Conservation (phyloP, 345 rosid species). For the Boechera stricta region DNA sequence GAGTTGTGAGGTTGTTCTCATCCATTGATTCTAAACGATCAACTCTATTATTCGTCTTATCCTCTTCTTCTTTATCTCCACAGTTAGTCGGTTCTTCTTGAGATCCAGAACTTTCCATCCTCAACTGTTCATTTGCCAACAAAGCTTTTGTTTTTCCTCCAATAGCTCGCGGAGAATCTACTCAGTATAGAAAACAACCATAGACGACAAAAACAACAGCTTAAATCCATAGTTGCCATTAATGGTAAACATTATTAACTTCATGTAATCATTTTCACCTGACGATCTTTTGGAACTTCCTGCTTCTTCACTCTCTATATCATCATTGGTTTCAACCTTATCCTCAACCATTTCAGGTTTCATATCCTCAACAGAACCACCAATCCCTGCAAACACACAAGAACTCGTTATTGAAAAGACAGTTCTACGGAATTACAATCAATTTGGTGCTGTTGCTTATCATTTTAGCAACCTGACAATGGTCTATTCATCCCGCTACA, state of each 20-base stretch:
- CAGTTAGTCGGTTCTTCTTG: slow-evolving; percentile 35
- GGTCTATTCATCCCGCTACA: slow-evolving; percentile 44
- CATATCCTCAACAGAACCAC: slow-evolving; percentile 38
- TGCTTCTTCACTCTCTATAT: slow-evolving; percentile 30
- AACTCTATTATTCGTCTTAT: slow-evolving; percentile 19
- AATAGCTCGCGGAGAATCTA: slow-evolving; percentile 46
- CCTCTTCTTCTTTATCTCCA: slow-evolving; percentile 42
- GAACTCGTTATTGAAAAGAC: not conserved
- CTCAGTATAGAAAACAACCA: slow-evolving; percentile 8
- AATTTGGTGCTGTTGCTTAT: not conserved
- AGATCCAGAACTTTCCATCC: slow-evolving; percentile 44
- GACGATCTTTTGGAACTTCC: slow-evolving; percentile 31
- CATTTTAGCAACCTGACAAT: slow-evolving; percentile 26
- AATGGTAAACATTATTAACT: not conserved
- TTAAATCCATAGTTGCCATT: slow-evolving; percentile 16
- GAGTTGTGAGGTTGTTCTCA: slow-evolving; percentile 57
- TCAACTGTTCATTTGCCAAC: slow-evolving; percentile 38
- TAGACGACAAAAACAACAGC: not conserved
- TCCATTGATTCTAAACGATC: slow-evolving; percentile 64
- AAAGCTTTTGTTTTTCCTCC: slow-evolving; percentile 35
- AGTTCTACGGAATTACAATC: not conserved
- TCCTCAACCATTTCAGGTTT: slow-evolving; percentile 31
- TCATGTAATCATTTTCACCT: slow-evolving; percentile 43
- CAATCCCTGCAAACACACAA: slow-evolving; percentile 46
- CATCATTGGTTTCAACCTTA: slow-evolving; percentile 32